Conservation (phyloP, 164 flowering plant genomes). For the Kalanchoe fedtschenkoi region DNA sequence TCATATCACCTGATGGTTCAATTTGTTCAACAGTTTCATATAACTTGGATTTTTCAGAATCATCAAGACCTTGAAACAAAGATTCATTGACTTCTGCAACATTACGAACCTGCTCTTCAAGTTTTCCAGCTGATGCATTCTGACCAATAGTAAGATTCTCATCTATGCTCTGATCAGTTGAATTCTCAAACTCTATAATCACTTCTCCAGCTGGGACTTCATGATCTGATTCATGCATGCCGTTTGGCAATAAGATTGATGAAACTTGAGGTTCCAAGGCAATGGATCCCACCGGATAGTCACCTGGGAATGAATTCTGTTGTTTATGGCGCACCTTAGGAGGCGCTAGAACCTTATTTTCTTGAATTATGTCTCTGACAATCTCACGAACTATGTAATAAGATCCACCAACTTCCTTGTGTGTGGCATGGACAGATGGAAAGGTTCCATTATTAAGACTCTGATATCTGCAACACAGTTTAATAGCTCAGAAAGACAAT, state of each 20-base stretch:
- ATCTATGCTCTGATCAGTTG: conserved; percentile 15
- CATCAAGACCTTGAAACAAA: not conserved
- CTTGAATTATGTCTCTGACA: conserved; percentile 85
- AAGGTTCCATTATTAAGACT: conserved; percentile 58
- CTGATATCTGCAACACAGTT: conserved; percentile 51
- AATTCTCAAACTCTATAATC: conserved; percentile 9
- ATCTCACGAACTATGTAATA: conserved; percentile 88
- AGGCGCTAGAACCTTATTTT: conserved; percentile 79
- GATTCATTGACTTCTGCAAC: not conserved
- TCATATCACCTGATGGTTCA: conserved; percentile 10
- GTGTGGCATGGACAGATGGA: conserved; percentile 81
- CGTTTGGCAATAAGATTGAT: conserved; percentile 21
- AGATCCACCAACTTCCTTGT: conserved; percentile 96
- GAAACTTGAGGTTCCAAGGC: conserved; percentile 27
- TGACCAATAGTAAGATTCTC: conserved; percentile 16
- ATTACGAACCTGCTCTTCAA: not conserved
- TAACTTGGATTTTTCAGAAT: not conserved
- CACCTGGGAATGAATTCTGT: conserved; percentile 21
- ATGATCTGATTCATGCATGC: conserved; percentile 12
- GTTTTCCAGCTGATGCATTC: not conserved
- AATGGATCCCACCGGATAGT: conserved; percentile 39
- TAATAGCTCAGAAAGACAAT: conserved; percentile 1
- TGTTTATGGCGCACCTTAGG: conserved; percentile 34
- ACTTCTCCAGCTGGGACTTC: conserved; percentile 16
- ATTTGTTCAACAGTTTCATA: conserved; percentile 10